Evolutionary conservation across 176 grass and related monocot genomes (phyloP), one percentile per base, ranked within the genome.

Genomic region (Musa itinerans): DNA sequence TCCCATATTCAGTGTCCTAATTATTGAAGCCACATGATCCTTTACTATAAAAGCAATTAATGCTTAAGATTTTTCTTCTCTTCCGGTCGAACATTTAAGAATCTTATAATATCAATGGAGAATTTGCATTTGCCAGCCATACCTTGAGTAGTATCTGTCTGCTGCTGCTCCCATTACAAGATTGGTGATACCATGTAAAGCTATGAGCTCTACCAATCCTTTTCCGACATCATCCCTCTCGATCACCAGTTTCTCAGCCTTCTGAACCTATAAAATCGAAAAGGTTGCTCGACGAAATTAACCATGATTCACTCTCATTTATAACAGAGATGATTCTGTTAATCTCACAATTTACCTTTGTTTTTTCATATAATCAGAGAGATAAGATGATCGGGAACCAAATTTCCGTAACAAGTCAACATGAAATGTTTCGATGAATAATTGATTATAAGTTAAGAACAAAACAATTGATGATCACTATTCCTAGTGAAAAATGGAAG

Each of bases 131-230:
- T 19, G 17, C 0, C 20, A 52, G 17, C 14, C 77, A 48, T 72
- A 88, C 89, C 19, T 80, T 64, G 78, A 84, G 63, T 64, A 73
- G 17, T 65, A 19, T 73, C 61, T 80, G 72, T 87, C 63, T 54
- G 87, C 84, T 81, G 86, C 88, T 48, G 87, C 84, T 69, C 92
- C 92, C 76, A 92, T 89, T 50, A 83, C 81, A 80, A 96, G 85
- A 25, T 89, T 69, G 50, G 75, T 82, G 81, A 96, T 87, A 13
- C 23, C 56, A 83, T 86, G 23, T 54, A 80, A 73, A 54, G 78
- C 81, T 74, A 92, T 73, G 48, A 92, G 78, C 76, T 90, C 85
- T 19, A 90, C 11, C 48, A 96, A 69, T 26, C 93, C 93, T 63
- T 78, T 83, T 11, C 85, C 83, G 27, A 80, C 68, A 80, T 83